Base-by-base conservation (phyloP, 1,284 basidiomycete species). In the Gymnopus androsaceus region DNA sequence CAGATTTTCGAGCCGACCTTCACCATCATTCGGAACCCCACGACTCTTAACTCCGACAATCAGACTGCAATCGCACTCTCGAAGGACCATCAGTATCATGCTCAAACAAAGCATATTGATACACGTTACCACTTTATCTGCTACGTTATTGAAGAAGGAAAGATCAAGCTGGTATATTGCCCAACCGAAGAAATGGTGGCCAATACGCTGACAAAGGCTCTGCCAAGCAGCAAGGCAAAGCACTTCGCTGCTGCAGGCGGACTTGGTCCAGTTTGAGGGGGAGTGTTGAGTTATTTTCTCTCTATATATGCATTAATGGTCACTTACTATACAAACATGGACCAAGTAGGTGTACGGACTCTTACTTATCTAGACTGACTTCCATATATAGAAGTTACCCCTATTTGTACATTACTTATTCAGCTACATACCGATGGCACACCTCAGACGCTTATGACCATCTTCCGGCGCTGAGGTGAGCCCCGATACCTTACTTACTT, bases 51-150 rank as follows among this genome's bases (percentile, higher is more conserved):
- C 23, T 64, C 61, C 12, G 64, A 75, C 55, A 73, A 72, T 45
- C 60, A 68, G 31, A 55, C 64, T 0, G 62, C 65, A 3, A 67
- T 75, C 33, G 51, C 55, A 2, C 47, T 75, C 0, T 59, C 59
- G 6, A 31, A 59, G 1, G 65, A 72, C 42, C 63, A 67, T 37
- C 55, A 58, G 2, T 67, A 67, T 56, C 69, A 70, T 47, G 62
- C 64, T 2, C 51, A 67, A 12, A 75, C 70, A 0, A 76, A 76
- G 51, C 76, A 78, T 54, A 75, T 77, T 37, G 68, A 75, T 47
- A 63, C 72, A 25, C 53, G 56, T 2, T 66, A 67, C 51, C 74
- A 75, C 49, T 69, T 64, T 44, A 59, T 73, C 15, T 64, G 69
- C 1, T 67, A 71, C 15, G 66, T 71, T 3, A 64, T 73, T 41